Evolutionary conservation across 2,329 filamentous ascomycete species (phyloP).

Genomic region (Phyllosticta citrichinensis): DNA sequence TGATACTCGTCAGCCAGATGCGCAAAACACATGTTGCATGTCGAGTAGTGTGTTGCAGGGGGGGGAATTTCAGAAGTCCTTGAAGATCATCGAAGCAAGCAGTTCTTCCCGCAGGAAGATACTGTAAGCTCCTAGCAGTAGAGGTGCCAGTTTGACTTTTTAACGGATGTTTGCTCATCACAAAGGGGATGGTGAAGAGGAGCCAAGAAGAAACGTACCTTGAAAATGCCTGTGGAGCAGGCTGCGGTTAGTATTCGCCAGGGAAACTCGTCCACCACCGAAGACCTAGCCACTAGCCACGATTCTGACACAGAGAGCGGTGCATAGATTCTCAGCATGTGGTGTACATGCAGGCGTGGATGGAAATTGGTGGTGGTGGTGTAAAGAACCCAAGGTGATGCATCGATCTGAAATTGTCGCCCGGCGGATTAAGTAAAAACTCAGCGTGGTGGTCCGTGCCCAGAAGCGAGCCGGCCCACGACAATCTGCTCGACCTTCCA

Average conservation of each 20-base stretch:
- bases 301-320: neutral
- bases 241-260: neutral
- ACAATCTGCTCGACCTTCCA: conserved; percentile 7
- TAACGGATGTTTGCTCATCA: neutral
- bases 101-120: neutral
- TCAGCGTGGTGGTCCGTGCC: neutral
- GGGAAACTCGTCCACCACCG: neutral
- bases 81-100: conserved; percentile 24
- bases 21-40: neutral
- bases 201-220: neutral
- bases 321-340: neutral
- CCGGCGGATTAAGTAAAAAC: conserved; percentile 1
- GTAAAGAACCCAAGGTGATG: neutral
- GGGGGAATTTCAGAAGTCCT: conserved; percentile 25
- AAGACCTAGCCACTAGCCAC: too few species aligned
- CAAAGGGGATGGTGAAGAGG: neutral
- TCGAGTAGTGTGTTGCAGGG: neutral
- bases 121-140: neutral
- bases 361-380: neutral
- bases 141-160: neutral
- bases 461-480: conserved; percentile 16
- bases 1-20: neutral
- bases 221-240: neutral
- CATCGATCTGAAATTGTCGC: neutral
- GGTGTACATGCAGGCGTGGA: neutral